Evolutionary conservation across 2,329 filamentous ascomycete species (phyloP), one percentile per base, ranked within the genome.

Genomic region (Penicillium sp.): DNA sequence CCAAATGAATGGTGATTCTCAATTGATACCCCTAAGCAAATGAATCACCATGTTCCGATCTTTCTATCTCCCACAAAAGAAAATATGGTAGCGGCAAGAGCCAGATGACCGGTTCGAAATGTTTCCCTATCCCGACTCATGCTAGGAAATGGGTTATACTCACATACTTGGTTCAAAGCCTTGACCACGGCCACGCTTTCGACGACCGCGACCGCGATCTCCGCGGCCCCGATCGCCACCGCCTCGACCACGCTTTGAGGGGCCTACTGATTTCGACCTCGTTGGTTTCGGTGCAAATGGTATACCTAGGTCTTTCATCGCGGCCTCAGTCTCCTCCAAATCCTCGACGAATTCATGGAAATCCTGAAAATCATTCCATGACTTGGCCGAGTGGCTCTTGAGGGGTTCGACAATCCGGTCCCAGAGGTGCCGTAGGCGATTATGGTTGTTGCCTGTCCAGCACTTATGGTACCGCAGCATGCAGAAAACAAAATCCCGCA

Each of bases 401-500:
- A 61, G 29, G 21, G 23, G 19, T 16, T 35, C 25, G 21, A 49
- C 23, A 33, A 59, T 11, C 21, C 58, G 56, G 4, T 62, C 61
- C 29, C 39, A 59, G 13, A 62, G 48, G 45, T 62, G 61, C 19
- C 55, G 54, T 33, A 61, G 51, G 13, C 51, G 55, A 26, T 59
- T 47, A 13, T 60, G 60, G 21, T 57, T 50, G 16, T 43, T 46
- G 19, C 29, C 29, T 1, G 50, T 55, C 35, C 53, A 59, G 33
- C 53, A 56, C 3, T 57, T 52, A 2, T 49, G 47, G 44, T 53
- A 59, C 21, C 56, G 53, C 25, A 55, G 42, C 48, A 62, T 42
- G 39, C 23, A 33, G n/a, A 59, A 39, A 21, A 53, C 58, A 56
- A 59, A 59, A 10, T 53, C 54, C 7, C 50, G 44, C 44, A 62